These are phyloP conservation scores for Diaporthe helianthi DNA, from an alignment of 2,329 filamentous ascomycete genomes.

Conservation along the genomic window DNA sequence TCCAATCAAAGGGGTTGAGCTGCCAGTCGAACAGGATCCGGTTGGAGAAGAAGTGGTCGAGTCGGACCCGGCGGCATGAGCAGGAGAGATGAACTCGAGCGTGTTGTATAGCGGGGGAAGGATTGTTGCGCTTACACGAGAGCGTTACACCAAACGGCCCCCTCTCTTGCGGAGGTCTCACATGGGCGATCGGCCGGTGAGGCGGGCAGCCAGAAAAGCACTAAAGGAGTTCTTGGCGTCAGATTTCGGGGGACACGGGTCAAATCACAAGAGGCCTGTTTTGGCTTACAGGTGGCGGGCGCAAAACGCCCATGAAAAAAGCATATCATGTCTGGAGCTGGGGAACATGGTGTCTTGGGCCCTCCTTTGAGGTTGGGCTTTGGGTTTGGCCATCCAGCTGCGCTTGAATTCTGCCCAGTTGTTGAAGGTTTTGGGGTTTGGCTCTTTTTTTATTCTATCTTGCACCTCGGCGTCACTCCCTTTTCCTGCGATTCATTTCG, in stretches of 20 bases:
- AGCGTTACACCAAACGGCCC: conserved; percentile 13
- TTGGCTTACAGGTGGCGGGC: neutral
- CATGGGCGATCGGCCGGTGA: neutral
- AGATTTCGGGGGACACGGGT: neutral
- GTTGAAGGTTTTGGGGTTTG: neutral
- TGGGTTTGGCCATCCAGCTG: conserved; percentile 3
- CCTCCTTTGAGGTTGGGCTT: neutral
- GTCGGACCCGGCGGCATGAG: conserved; percentile 57
- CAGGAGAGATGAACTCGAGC: neutral
- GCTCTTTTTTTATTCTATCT: neutral
- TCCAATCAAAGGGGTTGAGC: conserved; percentile 79
- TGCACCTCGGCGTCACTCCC: neutral
- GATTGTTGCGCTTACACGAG: conserved; percentile 29
- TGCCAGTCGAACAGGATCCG: conserved; percentile 66
- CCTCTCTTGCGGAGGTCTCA: conserved; percentile 2
- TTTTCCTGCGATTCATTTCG: neutral
- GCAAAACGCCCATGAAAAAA: neutral
- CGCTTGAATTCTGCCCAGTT: conserved; percentile 13
- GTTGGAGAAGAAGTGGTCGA: conserved; percentile 53
- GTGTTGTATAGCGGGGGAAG: conserved; percentile 11
- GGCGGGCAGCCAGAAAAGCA: conserved; percentile 2
- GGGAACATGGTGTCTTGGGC: conserved; percentile 5
- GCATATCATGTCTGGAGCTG: conserved; percentile 8
- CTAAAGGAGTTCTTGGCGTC: conserved; percentile 30
- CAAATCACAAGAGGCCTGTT: neutral